Base-by-base conservation (phyloP, 164 flowering plant species). In the Hamamelis virginiana region DNA sequence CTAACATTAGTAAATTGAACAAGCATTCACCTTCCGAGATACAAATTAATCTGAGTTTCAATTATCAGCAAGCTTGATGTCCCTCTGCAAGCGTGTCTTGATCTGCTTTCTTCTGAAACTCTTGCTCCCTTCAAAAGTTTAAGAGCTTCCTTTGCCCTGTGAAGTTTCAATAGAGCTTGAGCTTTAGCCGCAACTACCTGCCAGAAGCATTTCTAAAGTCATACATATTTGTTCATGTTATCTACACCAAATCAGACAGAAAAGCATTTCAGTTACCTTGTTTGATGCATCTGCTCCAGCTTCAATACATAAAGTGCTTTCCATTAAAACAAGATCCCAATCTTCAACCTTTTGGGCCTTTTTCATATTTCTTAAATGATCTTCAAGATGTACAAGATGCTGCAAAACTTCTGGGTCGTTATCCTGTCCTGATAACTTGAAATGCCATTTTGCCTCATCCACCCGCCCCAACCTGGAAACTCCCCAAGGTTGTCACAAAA, bases 381-480 rank as follows among this genome's bases (percentile, higher is more conserved):
- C 46, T 38, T 75, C 78, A 56, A 71, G 43, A 26, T 9, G 16
- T 33, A 43, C 45, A 41, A 75, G 57, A 10, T 47, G 68, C 50
- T 66, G 68, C 52, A 65, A 16, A 10, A n/a, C 41, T 38, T 67
- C 68, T 12, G 75, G 63, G 8, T 46, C 65, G 33, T 14, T 43
- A 19, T 68, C 64, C 23, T 53, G 68, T n/a, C 76, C 72, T 0
- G 56, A 67, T 33, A 62, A 53, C 27, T 62, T 55, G 72, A 71
- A 62, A 60, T 75, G 75, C 66, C 60, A 47, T 57, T 64, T 71
- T 61, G 72, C 78, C 62, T 75, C 72, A 26, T 71, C 75, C 44
- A 75, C 75, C 5, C 48, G 68, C 8, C 78, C 78, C 52, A 75
- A 57, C 75, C 75, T 75, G 59, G 18, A 26, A 69, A 63, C 6